phyloP scores from a whole-genome alignment of 2,329 filamentous ascomycete species.

The Colletotrichum sp. region DNA sequence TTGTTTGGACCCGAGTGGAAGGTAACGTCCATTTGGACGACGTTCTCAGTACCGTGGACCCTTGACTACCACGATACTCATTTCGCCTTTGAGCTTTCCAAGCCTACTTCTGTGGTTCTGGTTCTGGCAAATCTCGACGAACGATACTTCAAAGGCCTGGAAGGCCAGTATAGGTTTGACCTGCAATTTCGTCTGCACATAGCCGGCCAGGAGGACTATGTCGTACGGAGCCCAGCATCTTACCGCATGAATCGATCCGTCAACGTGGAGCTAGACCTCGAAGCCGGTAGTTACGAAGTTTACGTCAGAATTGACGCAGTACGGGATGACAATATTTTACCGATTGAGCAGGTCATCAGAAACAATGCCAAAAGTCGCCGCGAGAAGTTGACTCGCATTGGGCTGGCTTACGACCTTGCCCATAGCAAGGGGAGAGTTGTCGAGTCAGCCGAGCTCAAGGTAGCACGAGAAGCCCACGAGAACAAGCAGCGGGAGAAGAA shows the following conservation, averaged over 20 bases:
- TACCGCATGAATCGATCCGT: constrained; percentile 74
- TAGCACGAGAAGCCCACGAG: constrained; percentile 48
- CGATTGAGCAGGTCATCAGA: constrained; percentile 71
- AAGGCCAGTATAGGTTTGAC: constrained; percentile 61
- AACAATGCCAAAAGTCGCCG: constrained; percentile 64
- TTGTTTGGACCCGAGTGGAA: constrained; percentile 58
- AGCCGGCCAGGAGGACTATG: constrained; percentile 54
- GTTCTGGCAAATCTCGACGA: constrained; percentile 63
- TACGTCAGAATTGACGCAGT: constrained; percentile 76
- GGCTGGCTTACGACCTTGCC: constrained; percentile 72
- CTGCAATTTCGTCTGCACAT: constrained; percentile 60
- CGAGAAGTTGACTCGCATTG: constrained; percentile 77
- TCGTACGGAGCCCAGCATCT: constrained; percentile 58
- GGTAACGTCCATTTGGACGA: constrained; percentile 52
- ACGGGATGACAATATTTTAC: constrained; percentile 52
- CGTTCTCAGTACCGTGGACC: constrained; percentile 60
- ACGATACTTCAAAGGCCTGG: constrained; percentile 61
- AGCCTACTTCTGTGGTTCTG: constrained; percentile 56
- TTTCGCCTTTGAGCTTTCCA: constrained; percentile 56
- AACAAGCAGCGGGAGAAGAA: constrained; percentile 45
- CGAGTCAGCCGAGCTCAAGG: constrained; percentile 54
- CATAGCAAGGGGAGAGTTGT: constrained; percentile 66
- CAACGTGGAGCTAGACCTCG: constrained; percentile 76
- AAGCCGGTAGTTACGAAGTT: constrained; percentile 77
- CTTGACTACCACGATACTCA: constrained; percentile 59